Base-by-base conservation (phyloP, 1,139 yeast genomes). In the Wickerhamiella pararugosa region DNA sequence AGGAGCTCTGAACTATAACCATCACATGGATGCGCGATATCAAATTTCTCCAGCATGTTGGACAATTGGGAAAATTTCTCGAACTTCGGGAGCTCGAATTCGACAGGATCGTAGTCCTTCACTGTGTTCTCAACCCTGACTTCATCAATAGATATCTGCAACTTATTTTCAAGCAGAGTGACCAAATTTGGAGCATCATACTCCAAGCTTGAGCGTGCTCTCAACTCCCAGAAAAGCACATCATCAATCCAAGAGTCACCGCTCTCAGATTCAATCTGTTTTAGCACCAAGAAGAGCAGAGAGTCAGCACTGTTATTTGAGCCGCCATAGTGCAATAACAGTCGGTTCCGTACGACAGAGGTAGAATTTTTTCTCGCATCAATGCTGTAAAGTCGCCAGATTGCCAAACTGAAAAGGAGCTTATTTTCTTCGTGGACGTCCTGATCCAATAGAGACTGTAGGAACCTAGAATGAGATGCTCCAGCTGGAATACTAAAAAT, bases 191-290 rank as follows among this genome's bases (percentile, higher is more conserved):
- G 45, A 11, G 43, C 36, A 5, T 51, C 54, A 34, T 55, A 50
- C 25, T 56, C 56, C 34, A 54, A 55, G 5, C 46, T 45, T 3
- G 21, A 25, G 31, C 42, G 39, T 7, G 72, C 69, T 8, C 64
- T 57, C 41, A 79, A 69, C 41, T 79, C 86, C 93, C 94, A 83
- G 34, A 69, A 64, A 37, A 68, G 63, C 7, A 81, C 75, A 40
- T 60, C 58, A 42, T 68, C 65, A 9, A 78, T 64, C 94, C 94
- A 82, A 6, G 74, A 63, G 3, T 51, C 53, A 10, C 68, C 63
- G 7, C 67, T 53, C 5, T 64, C 62, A 0, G 71, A 54, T 57
- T 87, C 97, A 33, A 83, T 64, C 7, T 58, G 57, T 42, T 67
- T 64, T 39, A 87, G 56, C 2, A 81, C 59, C 2, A 64, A 59